Conservation (phyloP, 352 stramenopile species). For the Phytopythium litorale region DNA sequence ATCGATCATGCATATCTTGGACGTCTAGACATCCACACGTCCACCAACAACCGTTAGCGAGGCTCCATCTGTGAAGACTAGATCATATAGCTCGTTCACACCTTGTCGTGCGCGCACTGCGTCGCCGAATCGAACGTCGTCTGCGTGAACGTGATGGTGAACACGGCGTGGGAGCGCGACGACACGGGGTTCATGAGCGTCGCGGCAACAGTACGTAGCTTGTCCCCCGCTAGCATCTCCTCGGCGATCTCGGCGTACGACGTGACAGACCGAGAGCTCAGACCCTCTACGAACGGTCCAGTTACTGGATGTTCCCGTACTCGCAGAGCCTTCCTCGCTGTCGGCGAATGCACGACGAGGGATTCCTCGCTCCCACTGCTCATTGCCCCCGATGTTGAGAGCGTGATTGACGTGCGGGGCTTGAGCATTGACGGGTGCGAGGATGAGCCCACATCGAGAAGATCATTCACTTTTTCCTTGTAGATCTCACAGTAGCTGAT, state of each 20-base stretch:
- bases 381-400: conserved; percentile 10
- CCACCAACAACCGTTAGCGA: not conserved
- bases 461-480: conserved; percentile 85
- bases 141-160: conserved; percentile 93
- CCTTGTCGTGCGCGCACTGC: conserved; percentile 64
- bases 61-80: not conserved
- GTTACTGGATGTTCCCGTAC: conserved; percentile 82
- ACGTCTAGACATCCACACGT: conserved; percentile 32
- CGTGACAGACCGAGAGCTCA: conserved; percentile 61
- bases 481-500: conserved; percentile 85
- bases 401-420: conserved; percentile 21
- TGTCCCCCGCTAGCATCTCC: conserved; percentile 88
- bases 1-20: conserved; percentile 88
- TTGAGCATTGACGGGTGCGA: conserved; percentile 8
- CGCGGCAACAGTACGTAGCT: conserved; percentile 91
- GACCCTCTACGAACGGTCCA: conserved; percentile 78
- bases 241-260: conserved; percentile 81
- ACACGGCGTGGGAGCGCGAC: conserved; percentile 95
- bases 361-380: conserved; percentile 3
- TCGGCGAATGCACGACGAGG: not conserved
- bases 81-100: conserved; percentile 7
- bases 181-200: conserved; percentile 97
- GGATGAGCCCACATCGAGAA: conserved; percentile 35
- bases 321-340: conserved; percentile 37
- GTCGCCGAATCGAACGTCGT: conserved; percentile 60